These are phyloP conservation scores for Melaleuca quinquenervia DNA, from an alignment of 345 rosid genomes.

Conservation along the genomic window DNA sequence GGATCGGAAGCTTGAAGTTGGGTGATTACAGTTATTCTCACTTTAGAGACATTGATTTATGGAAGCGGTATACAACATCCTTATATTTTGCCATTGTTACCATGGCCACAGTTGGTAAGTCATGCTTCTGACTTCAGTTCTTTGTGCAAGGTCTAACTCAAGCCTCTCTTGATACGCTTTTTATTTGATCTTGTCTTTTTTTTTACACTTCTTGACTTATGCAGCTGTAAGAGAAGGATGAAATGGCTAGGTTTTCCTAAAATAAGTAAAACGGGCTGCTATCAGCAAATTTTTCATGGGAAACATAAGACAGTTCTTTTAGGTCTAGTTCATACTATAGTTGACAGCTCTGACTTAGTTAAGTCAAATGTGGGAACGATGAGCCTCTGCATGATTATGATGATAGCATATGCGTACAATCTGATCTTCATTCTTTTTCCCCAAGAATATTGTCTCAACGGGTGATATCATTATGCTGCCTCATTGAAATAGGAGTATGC, in stretches of 20 bases:
- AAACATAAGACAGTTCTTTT: not conserved
- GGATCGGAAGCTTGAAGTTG: conserved; percentile 86
- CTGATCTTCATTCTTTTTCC: not conserved
- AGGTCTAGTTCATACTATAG: not conserved
- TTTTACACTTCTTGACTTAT: not conserved
- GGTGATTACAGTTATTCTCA: conserved; percentile 50
- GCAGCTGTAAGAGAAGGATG: not conserved
- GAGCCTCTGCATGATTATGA: not conserved
- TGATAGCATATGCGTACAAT: not conserved
- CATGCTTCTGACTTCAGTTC: not conserved
- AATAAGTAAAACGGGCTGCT: not conserved
- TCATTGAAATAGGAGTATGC: not conserved
- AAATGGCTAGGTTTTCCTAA: not conserved
- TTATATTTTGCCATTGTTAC: conserved; percentile 80
- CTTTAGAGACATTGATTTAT: conserved; percentile 67
- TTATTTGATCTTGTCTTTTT: not conserved
- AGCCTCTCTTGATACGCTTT: not conserved
- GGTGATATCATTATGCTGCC: not conserved
- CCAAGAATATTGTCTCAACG: not conserved
- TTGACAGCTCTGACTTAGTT: not conserved
- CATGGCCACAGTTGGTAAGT: conserved; percentile 88
- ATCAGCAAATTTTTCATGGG: not conserved
- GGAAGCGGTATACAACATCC: conserved; percentile 67
- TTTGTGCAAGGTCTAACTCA: not conserved
- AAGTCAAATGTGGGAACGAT: not conserved